Conservation (phyloP, 148 eudicot species). For the Cornus florida region DNA sequence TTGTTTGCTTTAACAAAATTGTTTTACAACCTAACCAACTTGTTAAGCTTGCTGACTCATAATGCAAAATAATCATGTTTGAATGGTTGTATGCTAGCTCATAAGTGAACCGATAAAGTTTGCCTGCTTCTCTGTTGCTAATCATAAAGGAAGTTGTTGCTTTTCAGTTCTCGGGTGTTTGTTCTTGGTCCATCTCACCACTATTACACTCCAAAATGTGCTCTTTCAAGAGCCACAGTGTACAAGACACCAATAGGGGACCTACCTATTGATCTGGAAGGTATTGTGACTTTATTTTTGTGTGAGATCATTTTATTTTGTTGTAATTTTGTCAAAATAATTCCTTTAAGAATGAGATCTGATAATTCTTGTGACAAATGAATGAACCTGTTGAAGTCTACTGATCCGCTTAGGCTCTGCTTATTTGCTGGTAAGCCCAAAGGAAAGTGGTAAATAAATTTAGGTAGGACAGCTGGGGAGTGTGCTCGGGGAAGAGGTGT, state of each 20-base stretch:
- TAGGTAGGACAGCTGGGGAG: too few species aligned
- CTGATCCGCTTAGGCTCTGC: neutral
- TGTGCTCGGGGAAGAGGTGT: too few species aligned
- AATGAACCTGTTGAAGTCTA: neutral
- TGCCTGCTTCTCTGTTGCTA: too few species aligned
- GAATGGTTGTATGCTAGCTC: neutral
- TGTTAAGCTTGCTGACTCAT: too few species aligned
- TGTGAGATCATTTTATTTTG: neutral
- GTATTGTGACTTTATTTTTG: conserved; percentile 29
- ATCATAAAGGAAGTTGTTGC: neutral
- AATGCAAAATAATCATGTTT: neutral
- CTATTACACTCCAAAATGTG: conserved; percentile 92
- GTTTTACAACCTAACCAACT: neutral
- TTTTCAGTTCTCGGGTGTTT: conserved; percentile 74
- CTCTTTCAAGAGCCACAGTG: conserved; percentile 80
- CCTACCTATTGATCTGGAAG: conserved; percentile 84
- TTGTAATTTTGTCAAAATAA: too few species aligned
- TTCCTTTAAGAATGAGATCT: neutral
- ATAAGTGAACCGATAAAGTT: too few species aligned
- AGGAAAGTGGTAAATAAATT: too few species aligned
- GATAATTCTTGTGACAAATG: neutral
- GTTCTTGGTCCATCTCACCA: conserved; percentile 98
- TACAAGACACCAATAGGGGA: conserved; percentile 94
- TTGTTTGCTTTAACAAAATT: neutral
- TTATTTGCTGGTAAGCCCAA: neutral